A percentile compares a stretch with the other conserved stretches of the same genome.
Evolutionary conservation across 2,329 filamentous ascomycete species (phyloP).

Genomic region (Sarocladiaceae sp.): DNA sequence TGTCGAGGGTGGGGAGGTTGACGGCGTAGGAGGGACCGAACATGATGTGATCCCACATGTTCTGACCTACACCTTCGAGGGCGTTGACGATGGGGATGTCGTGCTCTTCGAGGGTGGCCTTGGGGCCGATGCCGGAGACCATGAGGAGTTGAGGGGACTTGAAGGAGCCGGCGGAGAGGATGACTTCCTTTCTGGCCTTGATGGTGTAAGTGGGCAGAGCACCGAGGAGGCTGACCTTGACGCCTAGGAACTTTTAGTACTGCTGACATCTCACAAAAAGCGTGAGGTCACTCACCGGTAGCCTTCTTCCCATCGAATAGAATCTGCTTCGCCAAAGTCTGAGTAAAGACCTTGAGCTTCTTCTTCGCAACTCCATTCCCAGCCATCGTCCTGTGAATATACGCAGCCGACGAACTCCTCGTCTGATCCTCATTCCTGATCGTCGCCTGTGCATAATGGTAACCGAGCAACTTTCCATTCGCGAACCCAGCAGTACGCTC

Average conservation of each 20-base stretch:
- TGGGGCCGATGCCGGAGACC: constrained; percentile 39
- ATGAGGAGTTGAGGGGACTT: constrained; percentile 44
- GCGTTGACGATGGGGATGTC: constrained; percentile 32
- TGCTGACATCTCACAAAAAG: no score
- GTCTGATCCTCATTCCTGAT: constrained; percentile 18
- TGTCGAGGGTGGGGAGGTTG: constrained; percentile 18
- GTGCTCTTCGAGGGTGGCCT: constrained; percentile 27
- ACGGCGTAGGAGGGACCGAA: constrained; percentile 13
- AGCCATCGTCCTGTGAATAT: constrained; percentile 21
- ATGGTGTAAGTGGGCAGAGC: constrained; percentile 15
- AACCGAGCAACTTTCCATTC: constrained; percentile 20
- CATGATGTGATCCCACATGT: constrained; percentile 48
- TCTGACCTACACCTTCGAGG: constrained; percentile 64
- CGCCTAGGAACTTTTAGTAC: constrained; percentile 23
- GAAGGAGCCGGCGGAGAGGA: constrained; percentile 27
- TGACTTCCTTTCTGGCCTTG: constrained; percentile 15
- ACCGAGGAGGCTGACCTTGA: constrained; percentile 24
- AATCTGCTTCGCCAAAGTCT: constrained; percentile 40
- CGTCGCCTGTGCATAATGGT: constrained; percentile 18
- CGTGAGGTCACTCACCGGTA: constrained; percentile 5
- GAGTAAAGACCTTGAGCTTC: constrained; percentile 33
- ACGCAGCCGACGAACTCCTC: constrained; percentile 22
- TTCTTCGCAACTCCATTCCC: constrained; percentile 11
- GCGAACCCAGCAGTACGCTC: constrained; percentile 18
- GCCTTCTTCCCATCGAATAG: constrained; percentile 29